Evolutionary conservation across 148 eudicot species (phyloP).

Genomic region (Arbutus unedo): DNA sequence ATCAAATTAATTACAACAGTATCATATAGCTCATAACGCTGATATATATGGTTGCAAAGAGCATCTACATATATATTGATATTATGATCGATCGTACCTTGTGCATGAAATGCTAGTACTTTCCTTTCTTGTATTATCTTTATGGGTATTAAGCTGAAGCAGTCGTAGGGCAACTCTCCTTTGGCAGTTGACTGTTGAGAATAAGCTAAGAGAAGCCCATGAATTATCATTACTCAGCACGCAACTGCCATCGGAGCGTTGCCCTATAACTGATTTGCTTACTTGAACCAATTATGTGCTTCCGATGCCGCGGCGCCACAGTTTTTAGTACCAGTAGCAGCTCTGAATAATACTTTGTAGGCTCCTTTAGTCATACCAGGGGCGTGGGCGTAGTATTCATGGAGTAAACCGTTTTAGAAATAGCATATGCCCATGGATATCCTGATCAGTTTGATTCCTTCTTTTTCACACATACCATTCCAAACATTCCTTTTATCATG

Average conservation of each 20-base stretch:
- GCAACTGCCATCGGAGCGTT: slow-evolving; percentile 42
- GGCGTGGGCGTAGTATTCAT: background rate
- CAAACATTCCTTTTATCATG: background rate
- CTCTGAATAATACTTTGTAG: background rate
- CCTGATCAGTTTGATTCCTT: slow-evolving; percentile 4
- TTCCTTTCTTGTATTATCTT: background rate
- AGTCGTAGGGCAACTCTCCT: slow-evolving; percentile 66
- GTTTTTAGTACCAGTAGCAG: background rate
- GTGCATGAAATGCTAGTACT: background rate
- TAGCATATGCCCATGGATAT: slow-evolving; percentile 22
- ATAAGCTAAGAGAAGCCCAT: background rate
- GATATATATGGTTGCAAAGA: background rate
- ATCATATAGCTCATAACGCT: background rate
- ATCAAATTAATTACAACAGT: too few species aligned
- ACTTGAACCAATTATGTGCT: background rate
- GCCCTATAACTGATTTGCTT: slow-evolving; percentile 40
- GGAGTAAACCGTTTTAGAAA: background rate
- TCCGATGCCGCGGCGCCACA: background rate
- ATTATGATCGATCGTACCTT: slow-evolving; percentile 4
- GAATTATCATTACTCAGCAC: background rate
- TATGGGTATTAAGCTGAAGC: slow-evolving; percentile 28
- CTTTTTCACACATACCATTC: background rate
- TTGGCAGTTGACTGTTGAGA: slow-evolving; percentile 33
- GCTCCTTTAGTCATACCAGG: background rate
- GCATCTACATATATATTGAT: background rate